These are phyloP conservation scores for Melanogaster broomeanus DNA, from an alignment of 768 basidiomycete genomes.

Conservation along the genomic window DNA sequence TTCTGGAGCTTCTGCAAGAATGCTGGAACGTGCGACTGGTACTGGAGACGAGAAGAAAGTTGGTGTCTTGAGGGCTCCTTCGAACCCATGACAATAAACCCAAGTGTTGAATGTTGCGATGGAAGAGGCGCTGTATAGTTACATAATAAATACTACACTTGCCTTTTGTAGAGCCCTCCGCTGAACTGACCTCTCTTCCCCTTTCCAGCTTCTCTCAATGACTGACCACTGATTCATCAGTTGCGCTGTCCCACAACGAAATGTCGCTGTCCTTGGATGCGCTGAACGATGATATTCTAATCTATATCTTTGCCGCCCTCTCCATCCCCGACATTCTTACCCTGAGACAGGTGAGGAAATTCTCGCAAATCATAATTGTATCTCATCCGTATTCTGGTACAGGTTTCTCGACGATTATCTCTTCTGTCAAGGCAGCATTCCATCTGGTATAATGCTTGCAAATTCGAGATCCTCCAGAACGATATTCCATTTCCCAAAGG, in stretches of 20 bases:
- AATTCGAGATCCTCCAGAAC: conserved; percentile 40
- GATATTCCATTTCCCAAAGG: conserved; percentile 53
- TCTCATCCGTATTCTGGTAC: neutral
- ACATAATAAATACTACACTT: conserved; percentile 6
- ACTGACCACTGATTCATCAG: neutral
- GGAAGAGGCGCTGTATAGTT: neutral
- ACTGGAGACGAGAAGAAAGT: conserved; percentile 69
- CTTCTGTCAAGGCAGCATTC: conserved; percentile 47
- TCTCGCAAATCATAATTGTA: neutral
- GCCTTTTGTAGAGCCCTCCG: conserved; percentile 18
- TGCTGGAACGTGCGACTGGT: conserved; percentile 58
- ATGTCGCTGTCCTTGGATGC: conserved; percentile 23
- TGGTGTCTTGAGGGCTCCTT: conserved; percentile 73
- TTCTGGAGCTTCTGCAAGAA: conserved; percentile 71
- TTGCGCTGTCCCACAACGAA: neutral
- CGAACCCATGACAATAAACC: conserved; percentile 30
- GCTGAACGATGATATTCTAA: conserved; percentile 41
- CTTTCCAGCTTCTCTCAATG: neutral
- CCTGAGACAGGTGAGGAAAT: conserved; percentile 42
- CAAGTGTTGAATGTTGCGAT: neutral
- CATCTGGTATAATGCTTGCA: conserved; percentile 58
- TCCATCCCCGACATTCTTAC: conserved; percentile 43
- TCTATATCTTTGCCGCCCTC: conserved; percentile 36
- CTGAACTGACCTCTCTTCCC: too few species aligned
- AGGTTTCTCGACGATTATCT: conserved; percentile 55